Base-by-base conservation (phyloP, 2,329 filamentous ascomycete species). In the Hymenoscyphus scutula region DNA sequence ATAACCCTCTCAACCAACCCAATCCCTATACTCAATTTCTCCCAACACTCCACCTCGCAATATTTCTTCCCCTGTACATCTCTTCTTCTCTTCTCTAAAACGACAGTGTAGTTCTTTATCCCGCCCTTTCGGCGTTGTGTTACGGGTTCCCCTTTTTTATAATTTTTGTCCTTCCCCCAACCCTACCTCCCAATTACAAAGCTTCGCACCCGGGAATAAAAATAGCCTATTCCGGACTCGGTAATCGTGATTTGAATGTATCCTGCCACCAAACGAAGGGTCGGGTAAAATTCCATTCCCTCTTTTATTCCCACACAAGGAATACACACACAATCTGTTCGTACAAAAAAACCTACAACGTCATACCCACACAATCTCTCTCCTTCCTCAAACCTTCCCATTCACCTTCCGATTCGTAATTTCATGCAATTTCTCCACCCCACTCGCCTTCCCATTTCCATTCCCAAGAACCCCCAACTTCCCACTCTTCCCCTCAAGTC, bases 321-420 rank as follows among this genome's bases (percentile, higher is more conserved):
- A 25, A 48, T 48, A 48, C 41, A n/a, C 45, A 23, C 11, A 23
- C 45, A 51, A 13, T 3, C 23, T 51, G 45, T 51, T 51, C 45
- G 23, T 51, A 51, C 45, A 51, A 23, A 51, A 51, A 48, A 23
- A n/a, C 41, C 41, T n/a, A n/a, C 17, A 10, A 23, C n/a, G 25
- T 13, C 45, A 13, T 25, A 25, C 19, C 10, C n/a, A 11, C n/a
- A 48, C 3, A n/a, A n/a, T 23, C 41, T 23, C 7, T 55, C 19
- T 23, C 41, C 11, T 3, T 55, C 19, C 17, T 56, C 58, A 61
- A 30, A 56, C 32, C 27, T 56, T 63, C 8, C 29, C 41, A 19
- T 25, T 30, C 6, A 48, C 37, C 58, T 67, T 71, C 63, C 68
- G 62, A 63, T 69, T 69, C 57, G 65, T 65, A 53, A 61, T 65